Evolutionary conservation across 2,329 filamentous ascomycete genomes (phyloP), one percentile per base, ranked within the genome.

Genomic region (Colletotrichum sp.): DNA sequence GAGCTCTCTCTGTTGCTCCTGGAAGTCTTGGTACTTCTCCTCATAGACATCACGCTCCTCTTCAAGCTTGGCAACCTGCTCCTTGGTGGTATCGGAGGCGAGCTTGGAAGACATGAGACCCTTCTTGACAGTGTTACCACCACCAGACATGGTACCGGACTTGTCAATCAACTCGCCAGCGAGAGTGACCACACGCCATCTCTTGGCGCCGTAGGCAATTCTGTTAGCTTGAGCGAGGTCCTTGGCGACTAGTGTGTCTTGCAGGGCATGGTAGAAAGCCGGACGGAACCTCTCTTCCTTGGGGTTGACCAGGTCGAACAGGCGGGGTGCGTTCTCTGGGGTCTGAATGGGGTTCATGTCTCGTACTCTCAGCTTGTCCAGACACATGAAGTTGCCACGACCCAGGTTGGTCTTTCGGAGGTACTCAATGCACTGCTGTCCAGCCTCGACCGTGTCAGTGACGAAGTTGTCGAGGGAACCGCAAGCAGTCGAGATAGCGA

Each of bases 61-160:
- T 83, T 99, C 97, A 16, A 98, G 91, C 85, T 97, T 96, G 65
- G 90, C 83, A 5, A 99, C 96, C 81, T 98, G 94, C 78, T 98
- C 96, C 83, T 95, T 96, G 67, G 92, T 94, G 18, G 94, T 94
- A 73, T 98, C 95, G 2, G 95, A 91, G n/a, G 94, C 93, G 61
- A 98, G 92, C 85, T 98, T 98, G 13, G 96, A 98, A 0, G 96
- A 98, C 97, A 99, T 99, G 73, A 96, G 92, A 1, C 97, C 97
- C 81, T 93, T 95, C 80, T 96, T 96, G 72, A 97, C 95, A 18
- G 95, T 94, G 61, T 92, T 96, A 72, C 97, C 97, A 89, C 97
- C 97, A 88, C 97, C 97, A 74, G 95, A 98, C 97, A 99, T 98
- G 43, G 97, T 98, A 89, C 97, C 97, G 1, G 96, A 98, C 83